Evolutionary conservation across 2,329 filamentous ascomycete genomes (phyloP).

Genomic region (Sporothrix mexicana): DNA sequence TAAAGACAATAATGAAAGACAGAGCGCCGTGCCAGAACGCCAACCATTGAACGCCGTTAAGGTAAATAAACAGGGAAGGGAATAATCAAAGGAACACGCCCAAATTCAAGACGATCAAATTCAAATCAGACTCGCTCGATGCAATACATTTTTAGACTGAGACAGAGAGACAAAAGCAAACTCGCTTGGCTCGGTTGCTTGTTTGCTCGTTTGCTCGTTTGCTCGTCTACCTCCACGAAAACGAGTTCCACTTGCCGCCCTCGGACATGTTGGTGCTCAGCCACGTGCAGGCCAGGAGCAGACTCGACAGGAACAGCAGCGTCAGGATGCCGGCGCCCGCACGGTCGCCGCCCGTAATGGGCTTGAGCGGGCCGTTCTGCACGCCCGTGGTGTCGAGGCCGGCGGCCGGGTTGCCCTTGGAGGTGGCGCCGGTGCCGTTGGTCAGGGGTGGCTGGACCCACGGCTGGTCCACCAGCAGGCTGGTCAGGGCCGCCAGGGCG

Average conservation of each 20-base stretch:
- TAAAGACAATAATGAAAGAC: neutral
- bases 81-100: neutral
- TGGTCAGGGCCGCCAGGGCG: slow-evolving; percentile 56
- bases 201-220: neutral
- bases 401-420: slow-evolving; percentile 43
- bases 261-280: slow-evolving; percentile 33
- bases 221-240: neutral
- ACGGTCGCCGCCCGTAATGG: slow-evolving; percentile 63
- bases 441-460: slow-evolving; percentile 44
- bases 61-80: neutral
- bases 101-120: neutral
- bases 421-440: slow-evolving; percentile 52
- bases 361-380: slow-evolving; percentile 43
- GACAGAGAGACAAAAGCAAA: neutral
- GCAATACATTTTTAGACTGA: neutral
- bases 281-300: slow-evolving; percentile 58
- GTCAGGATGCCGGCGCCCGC: slow-evolving; percentile 73
- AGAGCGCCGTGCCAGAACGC: slow-evolving; percentile 20
- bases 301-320: slow-evolving; percentile 57
- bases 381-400: slow-evolving; percentile 40
- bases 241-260: slow-evolving; percentile 21
- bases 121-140: slow-evolving; percentile 25
- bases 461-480: slow-evolving; percentile 48
- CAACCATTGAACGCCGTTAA: neutral
- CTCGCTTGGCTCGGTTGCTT: neutral